A percentile compares a stretch with the other conserved stretches of the same genome.
phyloP scores from a whole-genome alignment of 306 rosid species.

The Trifolium fragiferum region DNA sequence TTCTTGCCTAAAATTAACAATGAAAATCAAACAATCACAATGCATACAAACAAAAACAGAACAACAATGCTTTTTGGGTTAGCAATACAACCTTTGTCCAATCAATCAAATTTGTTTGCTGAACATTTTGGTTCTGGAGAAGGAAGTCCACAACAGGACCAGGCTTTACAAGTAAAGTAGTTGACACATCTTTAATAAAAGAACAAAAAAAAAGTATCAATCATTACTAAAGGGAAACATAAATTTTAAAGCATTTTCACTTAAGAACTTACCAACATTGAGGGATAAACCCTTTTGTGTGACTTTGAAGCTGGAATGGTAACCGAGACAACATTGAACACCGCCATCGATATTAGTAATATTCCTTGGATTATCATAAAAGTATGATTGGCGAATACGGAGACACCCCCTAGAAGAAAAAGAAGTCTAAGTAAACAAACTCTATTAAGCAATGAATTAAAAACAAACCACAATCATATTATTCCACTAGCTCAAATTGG shows the following conservation, averaged over 20 bases:
- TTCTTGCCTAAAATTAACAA: conserved; percentile 45
- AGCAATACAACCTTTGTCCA: conserved; percentile 53
- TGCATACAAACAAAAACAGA: background rate
- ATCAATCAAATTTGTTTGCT: conserved; percentile 37
- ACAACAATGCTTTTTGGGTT: background rate
- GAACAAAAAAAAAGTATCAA: conserved; percentile 2
- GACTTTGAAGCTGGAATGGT: conserved; percentile 58
- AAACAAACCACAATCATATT: background rate
- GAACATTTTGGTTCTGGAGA: conserved; percentile 43
- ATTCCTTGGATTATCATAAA: conserved; percentile 45
- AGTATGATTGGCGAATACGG: conserved; percentile 60
- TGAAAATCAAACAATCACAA: background rate
- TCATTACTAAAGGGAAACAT: background rate
- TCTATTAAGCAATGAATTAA: background rate
- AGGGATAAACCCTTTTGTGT: conserved; percentile 60
- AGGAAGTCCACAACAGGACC: conserved; percentile 60
- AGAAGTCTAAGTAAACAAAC: background rate
- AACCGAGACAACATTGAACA: conserved; percentile 53
- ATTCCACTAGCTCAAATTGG: background rate
- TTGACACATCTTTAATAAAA: conserved; percentile 51
- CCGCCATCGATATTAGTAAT: conserved; percentile 50
- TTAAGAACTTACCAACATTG: conserved; percentile 48
- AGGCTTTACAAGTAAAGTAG: conserved; percentile 54
- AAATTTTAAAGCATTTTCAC: background rate
- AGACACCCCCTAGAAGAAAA: conserved; percentile 53